These are phyloP conservation scores for Quercus lobata DNA, from an alignment of 331 rosid genomes.

Conservation along the genomic window DNA sequence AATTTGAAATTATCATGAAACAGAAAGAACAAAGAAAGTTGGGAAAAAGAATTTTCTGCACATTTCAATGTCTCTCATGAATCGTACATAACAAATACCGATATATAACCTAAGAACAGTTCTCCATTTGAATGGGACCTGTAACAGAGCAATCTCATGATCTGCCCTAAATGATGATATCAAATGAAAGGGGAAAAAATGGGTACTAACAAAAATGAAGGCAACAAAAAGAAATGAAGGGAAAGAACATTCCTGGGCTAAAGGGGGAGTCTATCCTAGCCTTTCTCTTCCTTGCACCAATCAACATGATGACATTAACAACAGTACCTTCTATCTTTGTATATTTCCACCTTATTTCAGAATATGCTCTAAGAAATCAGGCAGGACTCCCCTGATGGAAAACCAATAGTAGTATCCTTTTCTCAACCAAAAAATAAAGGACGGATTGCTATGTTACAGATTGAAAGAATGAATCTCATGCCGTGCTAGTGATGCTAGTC, in stretches of 20 bases:
- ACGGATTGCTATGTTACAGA: constrained; percentile 57
- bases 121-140: constrained; percentile 58
- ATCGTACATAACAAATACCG: constrained; percentile 61
- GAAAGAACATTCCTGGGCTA: constrained; percentile 36
- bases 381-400: constrained; percentile 39
- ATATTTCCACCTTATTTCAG: constrained; percentile 53
- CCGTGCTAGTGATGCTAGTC: constrained; percentile 38
- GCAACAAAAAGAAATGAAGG: constrained; percentile 37
- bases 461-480: constrained; percentile 49
- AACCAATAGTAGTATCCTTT: constrained; percentile 53
- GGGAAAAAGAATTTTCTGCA: constrained; percentile 61
- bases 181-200: constrained; percentile 40
- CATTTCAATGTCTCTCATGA: constrained; percentile 57
- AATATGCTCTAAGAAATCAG: constrained; percentile 40
- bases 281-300: constrained; percentile 46
- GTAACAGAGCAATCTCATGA: constrained; percentile 61
- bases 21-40: background rate
- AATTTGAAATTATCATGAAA: background rate
- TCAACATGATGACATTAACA: constrained; percentile 36
- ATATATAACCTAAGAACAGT: constrained; percentile 54
- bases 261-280: constrained; percentile 48
- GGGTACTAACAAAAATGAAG: constrained; percentile 56
- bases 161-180: constrained; percentile 58
- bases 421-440: constrained; percentile 61
- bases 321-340: constrained; percentile 28